Percentiles rank a stretch among this genome's conserved stretches.
These are phyloP conservation scores for Debaryomycetaceae sp. DNA, from an alignment of 1,139 yeast species.

Conservation along the genomic window DNA sequence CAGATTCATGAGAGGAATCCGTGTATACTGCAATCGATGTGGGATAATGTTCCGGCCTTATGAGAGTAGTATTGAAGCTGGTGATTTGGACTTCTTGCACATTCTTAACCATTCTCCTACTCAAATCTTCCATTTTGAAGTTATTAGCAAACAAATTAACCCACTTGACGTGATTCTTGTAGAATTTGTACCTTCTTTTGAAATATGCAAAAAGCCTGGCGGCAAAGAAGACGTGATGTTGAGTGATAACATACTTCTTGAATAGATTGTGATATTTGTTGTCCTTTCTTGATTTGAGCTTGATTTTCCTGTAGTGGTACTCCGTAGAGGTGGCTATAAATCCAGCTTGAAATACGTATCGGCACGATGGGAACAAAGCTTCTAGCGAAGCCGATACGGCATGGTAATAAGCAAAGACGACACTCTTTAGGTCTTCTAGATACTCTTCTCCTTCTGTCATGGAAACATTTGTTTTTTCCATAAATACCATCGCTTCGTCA, in stretches of 20 bases:
- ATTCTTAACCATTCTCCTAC: constrained; percentile 15
- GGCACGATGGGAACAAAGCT: constrained; percentile 22
- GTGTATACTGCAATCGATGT: background rate
- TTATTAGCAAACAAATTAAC: constrained; percentile 11
- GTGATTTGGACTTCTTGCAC: constrained; percentile 22
- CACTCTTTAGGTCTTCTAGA: constrained; percentile 16
- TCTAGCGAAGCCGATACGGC: constrained; percentile 23
- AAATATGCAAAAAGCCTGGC: constrained; percentile 26
- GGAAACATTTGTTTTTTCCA: constrained; percentile 6
- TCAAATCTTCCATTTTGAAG: constrained; percentile 10
- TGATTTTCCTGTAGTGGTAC: constrained; percentile 10
- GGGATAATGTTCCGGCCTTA: constrained; percentile 35
- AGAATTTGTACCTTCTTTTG: constrained; percentile 17
- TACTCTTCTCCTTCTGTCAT: constrained; percentile 12
- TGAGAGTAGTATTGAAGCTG: constrained; percentile 24
- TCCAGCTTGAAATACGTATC: constrained; percentile 21
- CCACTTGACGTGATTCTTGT: constrained; percentile 19
- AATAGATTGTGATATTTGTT: constrained; percentile 10
- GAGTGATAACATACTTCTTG: constrained; percentile 15
- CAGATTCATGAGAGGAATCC: constrained; percentile 4
- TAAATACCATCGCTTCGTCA: constrained; percentile 16
- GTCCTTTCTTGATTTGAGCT: constrained; percentile 11
- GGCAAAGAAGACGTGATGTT: constrained; percentile 25
- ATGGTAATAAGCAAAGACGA: constrained; percentile 23
- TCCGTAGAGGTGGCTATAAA: constrained; percentile 17